Percentiles rank a stretch among this genome's conserved stretches.
Conservation (phyloP, 1,284 basidiomycete genomes). For the Thecaphora frezii region DNA sequence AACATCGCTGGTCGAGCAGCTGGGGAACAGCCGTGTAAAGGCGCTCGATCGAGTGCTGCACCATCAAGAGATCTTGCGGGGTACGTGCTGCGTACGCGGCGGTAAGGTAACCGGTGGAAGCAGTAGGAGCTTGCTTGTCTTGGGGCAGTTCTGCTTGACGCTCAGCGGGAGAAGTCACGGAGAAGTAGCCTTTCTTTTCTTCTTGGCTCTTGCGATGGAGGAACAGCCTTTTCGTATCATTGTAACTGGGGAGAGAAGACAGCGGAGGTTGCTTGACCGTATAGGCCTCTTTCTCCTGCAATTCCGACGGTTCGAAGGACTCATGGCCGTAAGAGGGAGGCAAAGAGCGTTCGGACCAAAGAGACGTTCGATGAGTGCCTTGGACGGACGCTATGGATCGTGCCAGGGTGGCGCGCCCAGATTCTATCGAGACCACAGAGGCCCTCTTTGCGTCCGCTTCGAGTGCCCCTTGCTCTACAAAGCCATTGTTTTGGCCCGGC, state of each 20-base stretch:
- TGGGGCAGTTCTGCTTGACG: no score
- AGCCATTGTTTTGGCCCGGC: no score
- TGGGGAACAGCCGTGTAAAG: conserved; percentile 39
- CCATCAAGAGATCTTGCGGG: conserved; percentile 35
- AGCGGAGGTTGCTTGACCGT: no score
- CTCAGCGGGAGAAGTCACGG: no score
- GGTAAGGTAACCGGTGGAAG: background rate
- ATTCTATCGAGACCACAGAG: background rate
- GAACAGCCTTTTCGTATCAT: no score
- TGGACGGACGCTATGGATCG: background rate
- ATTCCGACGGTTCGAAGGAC: background rate
- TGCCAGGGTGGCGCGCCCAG: background rate
- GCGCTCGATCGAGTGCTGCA: conserved; percentile 40
- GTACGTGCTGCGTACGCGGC: conserved; percentile 34
- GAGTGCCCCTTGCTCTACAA: no score
- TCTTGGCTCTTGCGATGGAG: no score
- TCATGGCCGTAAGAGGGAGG: background rate
- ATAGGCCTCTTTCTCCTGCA: background rate
- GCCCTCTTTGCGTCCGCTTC: background rate
- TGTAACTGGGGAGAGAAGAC: no score
- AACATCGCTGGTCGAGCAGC: conserved; percentile 34
- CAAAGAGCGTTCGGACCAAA: background rate
- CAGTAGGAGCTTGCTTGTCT: background rate
- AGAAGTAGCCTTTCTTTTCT: no score
- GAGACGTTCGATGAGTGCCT: background rate